A percentile compares a stretch with the other conserved stretches of the same genome.
Evolutionary conservation across 139 green algal species (phyloP).

Genomic region (Micractinium sp.): DNA sequence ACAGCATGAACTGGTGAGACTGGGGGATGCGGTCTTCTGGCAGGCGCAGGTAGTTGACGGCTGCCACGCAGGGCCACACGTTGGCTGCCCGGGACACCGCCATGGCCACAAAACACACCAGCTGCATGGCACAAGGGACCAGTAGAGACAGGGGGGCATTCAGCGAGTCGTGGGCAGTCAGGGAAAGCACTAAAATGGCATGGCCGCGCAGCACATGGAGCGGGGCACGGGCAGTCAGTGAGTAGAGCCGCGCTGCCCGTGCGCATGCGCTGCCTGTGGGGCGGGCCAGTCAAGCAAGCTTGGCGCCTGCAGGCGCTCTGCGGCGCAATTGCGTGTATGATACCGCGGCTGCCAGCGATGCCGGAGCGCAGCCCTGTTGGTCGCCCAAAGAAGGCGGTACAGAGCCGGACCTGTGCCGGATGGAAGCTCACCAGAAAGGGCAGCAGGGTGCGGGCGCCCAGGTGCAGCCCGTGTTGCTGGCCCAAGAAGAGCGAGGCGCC

Average conservation of each 20-base stretch:
- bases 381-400: too few relatives aligned
- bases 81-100: constrained; percentile 58
- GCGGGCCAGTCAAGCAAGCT: too few relatives aligned
- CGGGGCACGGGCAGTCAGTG: background rate
- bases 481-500: constrained; percentile 61
- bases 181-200: background rate
- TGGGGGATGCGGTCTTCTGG: constrained; percentile 40
- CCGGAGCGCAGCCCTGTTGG: background rate
- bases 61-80: constrained; percentile 45
- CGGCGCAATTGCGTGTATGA: too few relatives aligned
- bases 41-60: constrained; percentile 57
- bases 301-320: background rate
- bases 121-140: constrained; percentile 27
- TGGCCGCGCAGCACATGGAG: background rate
- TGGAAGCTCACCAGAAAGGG: constrained; percentile 47
- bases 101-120: constrained; percentile 54
- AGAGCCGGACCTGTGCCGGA: too few relatives aligned
- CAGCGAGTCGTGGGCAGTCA: background rate
- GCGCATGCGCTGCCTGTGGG: too few relatives aligned
- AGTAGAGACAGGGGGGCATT: background rate
- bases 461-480: constrained; percentile 23
- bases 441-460: constrained; percentile 12
- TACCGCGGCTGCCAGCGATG: background rate
- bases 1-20: constrained; percentile 64
- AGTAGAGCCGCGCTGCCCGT: too few relatives aligned